These are phyloP conservation scores for Magnusiomyces magnusii DNA, from an alignment of 1,139 yeast genomes.

Conservation along the genomic window DNA sequence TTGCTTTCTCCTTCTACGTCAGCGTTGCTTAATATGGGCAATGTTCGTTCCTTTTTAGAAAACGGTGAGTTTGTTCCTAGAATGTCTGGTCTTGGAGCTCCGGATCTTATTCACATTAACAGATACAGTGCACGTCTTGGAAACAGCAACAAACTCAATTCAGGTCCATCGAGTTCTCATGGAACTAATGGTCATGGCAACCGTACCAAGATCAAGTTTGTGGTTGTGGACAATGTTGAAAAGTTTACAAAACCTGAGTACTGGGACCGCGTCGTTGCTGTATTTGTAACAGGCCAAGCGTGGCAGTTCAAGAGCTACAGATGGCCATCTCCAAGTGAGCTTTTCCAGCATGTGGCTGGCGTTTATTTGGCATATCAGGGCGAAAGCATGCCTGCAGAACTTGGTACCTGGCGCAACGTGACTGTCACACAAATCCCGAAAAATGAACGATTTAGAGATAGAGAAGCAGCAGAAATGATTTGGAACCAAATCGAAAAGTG, in stretches of 20 bases:
- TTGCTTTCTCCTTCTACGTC: constrained; percentile 93
- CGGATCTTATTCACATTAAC: constrained; percentile 45
- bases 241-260: constrained; percentile 90
- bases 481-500: constrained; percentile 54
- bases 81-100: constrained; percentile 33
- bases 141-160: background rate
- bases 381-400: constrained; percentile 68
- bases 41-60: constrained; percentile 76
- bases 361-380: constrained; percentile 69
- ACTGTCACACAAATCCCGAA: constrained; percentile 70
- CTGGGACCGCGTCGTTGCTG: constrained; percentile 91
- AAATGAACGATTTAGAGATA: constrained; percentile 77
- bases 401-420: constrained; percentile 77
- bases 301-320: constrained; percentile 94
- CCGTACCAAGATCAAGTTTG: constrained; percentile 43
- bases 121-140: constrained; percentile 52
- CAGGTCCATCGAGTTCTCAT: background rate
- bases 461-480: constrained; percentile 73
- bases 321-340: constrained; percentile 67
- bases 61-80: constrained; percentile 66
- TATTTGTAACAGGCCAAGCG: constrained; percentile 91
- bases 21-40: constrained; percentile 70
- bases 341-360: constrained; percentile 82
- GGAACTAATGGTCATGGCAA: constrained; percentile 21
- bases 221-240: constrained; percentile 83